Percentiles rank a stretch among this genome's conserved stretches.
phyloP scores from a whole-genome alignment of 2,329 filamentous ascomycete species.

The Fusarium hainanense region DNA sequence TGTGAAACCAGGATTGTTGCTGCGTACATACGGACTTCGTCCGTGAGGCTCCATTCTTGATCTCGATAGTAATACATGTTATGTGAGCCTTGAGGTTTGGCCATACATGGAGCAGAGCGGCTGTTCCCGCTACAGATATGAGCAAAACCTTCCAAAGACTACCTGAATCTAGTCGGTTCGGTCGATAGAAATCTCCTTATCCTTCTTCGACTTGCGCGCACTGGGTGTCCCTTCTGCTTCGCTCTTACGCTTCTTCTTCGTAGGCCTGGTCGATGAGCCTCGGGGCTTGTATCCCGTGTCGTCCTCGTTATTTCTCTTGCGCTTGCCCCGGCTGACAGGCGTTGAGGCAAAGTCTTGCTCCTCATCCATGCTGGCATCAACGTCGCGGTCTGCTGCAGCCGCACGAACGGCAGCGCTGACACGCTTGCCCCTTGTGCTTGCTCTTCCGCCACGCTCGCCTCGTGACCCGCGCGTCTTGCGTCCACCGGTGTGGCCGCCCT shows the following conservation, averaged over 20 bases:
- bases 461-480: conserved; percentile 53
- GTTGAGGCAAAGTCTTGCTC: conserved; percentile 50
- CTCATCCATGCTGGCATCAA: conserved; percentile 56
- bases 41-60: conserved; percentile 17
- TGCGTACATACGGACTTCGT: conserved; percentile 27
- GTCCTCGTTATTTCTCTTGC: conserved; percentile 68
- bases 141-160: background rate
- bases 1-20: conserved; percentile 16
- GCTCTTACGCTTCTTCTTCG: conserved; percentile 70
- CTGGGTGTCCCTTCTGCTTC: conserved; percentile 55
- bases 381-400: conserved; percentile 43
- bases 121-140: conserved; percentile 8
- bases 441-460: conserved; percentile 53
- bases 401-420: conserved; percentile 41
- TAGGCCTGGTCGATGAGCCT: conserved; percentile 63
- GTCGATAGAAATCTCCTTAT: conserved; percentile 38
- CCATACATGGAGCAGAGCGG: conserved; percentile 2
- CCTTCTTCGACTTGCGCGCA: conserved; percentile 53
- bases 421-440: conserved; percentile 54
- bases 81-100: background rate
- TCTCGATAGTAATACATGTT: conserved; percentile 30
- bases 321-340: conserved; percentile 54
- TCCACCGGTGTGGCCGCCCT: conserved; percentile 45
- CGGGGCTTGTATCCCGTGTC: conserved; percentile 70
- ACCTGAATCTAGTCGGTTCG: conserved; percentile 47